phyloP scores from a whole-genome alignment of 2,329 filamentous ascomycete genomes.

The Fonsecaea pedrosoi region DNA sequence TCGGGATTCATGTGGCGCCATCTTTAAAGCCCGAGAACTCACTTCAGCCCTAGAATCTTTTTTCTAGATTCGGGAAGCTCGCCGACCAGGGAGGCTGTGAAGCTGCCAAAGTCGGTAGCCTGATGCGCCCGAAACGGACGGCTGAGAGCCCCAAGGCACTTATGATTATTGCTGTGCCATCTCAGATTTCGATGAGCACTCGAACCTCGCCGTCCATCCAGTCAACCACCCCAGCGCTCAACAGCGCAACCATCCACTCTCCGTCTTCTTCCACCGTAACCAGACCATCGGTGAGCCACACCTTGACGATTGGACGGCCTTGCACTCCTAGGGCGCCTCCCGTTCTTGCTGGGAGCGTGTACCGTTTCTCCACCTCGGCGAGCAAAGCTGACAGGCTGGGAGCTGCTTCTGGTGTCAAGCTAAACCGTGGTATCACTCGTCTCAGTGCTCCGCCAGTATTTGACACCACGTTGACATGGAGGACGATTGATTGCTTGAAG shows the following conservation, averaged over 20 bases:
- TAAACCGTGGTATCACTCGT: conserved; percentile 38
- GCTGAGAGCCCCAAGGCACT: background rate
- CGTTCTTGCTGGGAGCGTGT: conserved; percentile 23
- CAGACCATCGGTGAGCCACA: conserved; percentile 53
- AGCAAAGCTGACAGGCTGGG: conserved; percentile 32
- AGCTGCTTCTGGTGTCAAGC: conserved; percentile 32
- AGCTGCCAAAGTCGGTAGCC: conserved; percentile 4
- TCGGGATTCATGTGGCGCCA: conserved; percentile 23
- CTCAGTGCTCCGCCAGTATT: conserved; percentile 33
- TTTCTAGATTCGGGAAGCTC: conserved; percentile 3
- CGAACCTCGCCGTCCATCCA: conserved; percentile 57
- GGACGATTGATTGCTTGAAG: conserved; percentile 34
- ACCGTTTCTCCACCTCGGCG: conserved; percentile 33
- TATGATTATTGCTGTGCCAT: background rate
- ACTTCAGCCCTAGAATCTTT: conserved; percentile 3
- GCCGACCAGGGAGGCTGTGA: conserved; percentile 7
- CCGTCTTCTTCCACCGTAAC: conserved; percentile 48
- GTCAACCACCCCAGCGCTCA: conserved; percentile 51
- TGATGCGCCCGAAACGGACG: background rate
- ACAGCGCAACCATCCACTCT: conserved; percentile 54
- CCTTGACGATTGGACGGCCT: conserved; percentile 43
- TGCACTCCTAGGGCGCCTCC: conserved; percentile 7
- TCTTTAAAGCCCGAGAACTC: conserved; percentile 16
- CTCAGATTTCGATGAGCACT: conserved; percentile 50
- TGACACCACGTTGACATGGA: conserved; percentile 39